phyloP scores from a whole-genome alignment of 176 grass and related monocot species.

The Poa pratensis region DNA sequence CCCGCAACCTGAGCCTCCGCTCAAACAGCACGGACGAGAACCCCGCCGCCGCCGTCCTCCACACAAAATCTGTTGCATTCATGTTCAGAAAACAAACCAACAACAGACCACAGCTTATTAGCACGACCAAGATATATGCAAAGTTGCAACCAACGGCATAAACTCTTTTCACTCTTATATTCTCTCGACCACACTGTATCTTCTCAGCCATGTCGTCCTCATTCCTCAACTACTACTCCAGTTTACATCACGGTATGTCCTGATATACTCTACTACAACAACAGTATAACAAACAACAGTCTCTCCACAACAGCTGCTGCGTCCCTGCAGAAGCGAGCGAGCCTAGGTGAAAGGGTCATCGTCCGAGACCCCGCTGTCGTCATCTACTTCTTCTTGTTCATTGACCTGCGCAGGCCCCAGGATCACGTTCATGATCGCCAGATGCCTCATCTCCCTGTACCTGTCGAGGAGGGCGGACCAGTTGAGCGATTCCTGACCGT shows the following conservation, averaged over 20 bases:
- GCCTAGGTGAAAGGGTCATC: conserved; percentile 40
- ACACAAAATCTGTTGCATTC: no score
- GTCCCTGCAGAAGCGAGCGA: background rate
- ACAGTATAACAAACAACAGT: background rate
- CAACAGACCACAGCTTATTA: background rate
- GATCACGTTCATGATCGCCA: conserved; percentile 39
- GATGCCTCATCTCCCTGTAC: conserved; percentile 46
- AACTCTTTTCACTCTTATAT: background rate
- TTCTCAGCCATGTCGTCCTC: background rate
- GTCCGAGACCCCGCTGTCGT: background rate
- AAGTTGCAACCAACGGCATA: background rate
- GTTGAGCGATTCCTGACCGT: conserved; percentile 31
- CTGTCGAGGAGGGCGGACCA: conserved; percentile 50
- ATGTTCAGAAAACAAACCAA: no score
- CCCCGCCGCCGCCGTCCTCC: no score
- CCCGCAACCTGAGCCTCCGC: no score
- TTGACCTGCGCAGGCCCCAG: conserved; percentile 40
- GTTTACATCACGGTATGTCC: background rate
- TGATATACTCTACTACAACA: background rate
- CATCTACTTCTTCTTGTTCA: conserved; percentile 32
- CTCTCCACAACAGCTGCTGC: background rate
- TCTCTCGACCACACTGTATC: conserved; percentile 19
- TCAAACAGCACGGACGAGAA: no score
- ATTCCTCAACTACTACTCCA: background rate
- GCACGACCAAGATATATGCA: background rate